Base-by-base conservation (phyloP, 768 basidiomycete species). In the Calocybe gangraenosa region DNA sequence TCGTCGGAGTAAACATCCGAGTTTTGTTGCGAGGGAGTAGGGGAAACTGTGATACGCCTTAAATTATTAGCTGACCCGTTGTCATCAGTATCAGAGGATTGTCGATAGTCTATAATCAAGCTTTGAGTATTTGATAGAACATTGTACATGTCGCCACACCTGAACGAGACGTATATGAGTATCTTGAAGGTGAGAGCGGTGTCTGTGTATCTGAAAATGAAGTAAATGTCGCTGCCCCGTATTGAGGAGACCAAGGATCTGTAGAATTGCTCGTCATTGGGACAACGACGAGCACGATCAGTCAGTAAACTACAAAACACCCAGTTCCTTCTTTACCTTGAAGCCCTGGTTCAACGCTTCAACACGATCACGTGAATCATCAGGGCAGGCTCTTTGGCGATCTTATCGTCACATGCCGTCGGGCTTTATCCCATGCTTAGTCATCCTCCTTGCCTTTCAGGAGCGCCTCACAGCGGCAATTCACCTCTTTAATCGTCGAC, bases 191-290 rank as follows among this genome's bases (percentile, higher is more conserved):
- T 3, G 81, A 81, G 51, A 77, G 68, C 9, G 75, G 73, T 15
- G 78, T 74, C 50, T 76, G 72, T 3, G 81, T 69, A 35, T 67
- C 67, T 14, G 77, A 71, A 39, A 79, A 57, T 0, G 73, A 71
- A 13, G 76, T 75, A 54, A 73, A 79, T 0, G 79, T 78, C 15
- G 76, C 71, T 36, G 80, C 78, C 64, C 80, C 82, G 53, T 76
- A 76, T 17, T 74, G 67, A 18, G 82, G 84, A 39, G 84, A 85
- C 70, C 82, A 74, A 17, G 72, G 67, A 52, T 74, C 75, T 46
- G 74, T 60, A 49, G 68, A 64, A 50, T 63, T 55, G 58, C 64
- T 69, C 53, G 66, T 60, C 70, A 70, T 73, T 45, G 48, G 25
- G 40, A 21, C 36, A 48, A 49, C 51, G 51, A 54, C 47, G 48